Base-by-base conservation (phyloP, 2,329 filamentous ascomycete species). In the Magnaporthiopsis incrustans region DNA sequence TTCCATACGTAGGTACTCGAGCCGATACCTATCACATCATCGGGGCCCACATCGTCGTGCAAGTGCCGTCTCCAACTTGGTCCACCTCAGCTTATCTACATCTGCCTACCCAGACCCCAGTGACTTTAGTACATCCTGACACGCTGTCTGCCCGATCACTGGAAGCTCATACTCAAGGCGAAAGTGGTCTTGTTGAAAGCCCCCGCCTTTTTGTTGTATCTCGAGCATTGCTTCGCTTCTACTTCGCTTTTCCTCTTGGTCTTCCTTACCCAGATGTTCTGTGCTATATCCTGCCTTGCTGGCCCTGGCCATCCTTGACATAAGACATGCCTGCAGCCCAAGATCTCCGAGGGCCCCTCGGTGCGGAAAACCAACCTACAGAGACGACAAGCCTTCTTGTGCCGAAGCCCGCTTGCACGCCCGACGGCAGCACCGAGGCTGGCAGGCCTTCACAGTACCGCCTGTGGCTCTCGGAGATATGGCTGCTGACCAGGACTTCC, bases 401-500 rank as follows among this genome's bases (percentile, higher is more conserved):
- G 57, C 57, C 57, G 10, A 58, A 58, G 26, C 57, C 57, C 8
- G 25, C 57, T 3, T 58, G 18, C 18, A 53, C 44, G 8, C 44
- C 44, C 44, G 44, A 53, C 44, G 3, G 27, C 27, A 53, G 44
- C 44, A 53, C 7, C 44, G n/a, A 22, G 44, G 44, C 18, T n/a
- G 44, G 44, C 44, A 11, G 18, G 4, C 22, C 44, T 8, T n/a
- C 62, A 26, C 30, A 59, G 10, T 64, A 65, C 60, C 64, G 66
- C 56, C 66, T 69, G 70, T 82, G 78, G 78, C 68, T 81, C 4
- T 66, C 72, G 30, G 90, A 95, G 73, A 86, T 90, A 68, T 83
- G 84, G 78, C 76, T 91, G 8, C 77, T 95, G 1, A 75, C 90
- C 53, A 87, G 84, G 69, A 85, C 85, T 30, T 90, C 90, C 0